phyloP scores from a whole-genome alignment of 192 early-diverging fungal species.

The Umbelopsis sp. region DNA sequence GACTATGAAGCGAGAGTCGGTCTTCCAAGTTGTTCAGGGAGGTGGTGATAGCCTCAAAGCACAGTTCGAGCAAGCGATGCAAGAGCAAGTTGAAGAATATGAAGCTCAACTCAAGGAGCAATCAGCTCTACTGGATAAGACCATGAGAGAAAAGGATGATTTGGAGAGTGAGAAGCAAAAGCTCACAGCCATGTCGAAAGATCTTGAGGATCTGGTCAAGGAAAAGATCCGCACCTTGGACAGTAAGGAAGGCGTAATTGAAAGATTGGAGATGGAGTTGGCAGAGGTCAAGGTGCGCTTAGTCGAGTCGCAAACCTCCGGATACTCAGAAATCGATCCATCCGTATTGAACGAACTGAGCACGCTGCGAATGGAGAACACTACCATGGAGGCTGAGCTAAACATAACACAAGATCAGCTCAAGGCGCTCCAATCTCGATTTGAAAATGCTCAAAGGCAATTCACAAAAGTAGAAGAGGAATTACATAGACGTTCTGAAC shows the following conservation, averaged over 20 bases:
- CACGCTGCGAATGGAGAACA: constrained; percentile 5
- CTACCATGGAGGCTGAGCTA: constrained; percentile 30
- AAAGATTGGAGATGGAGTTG: constrained; percentile 32
- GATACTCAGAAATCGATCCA: not conserved
- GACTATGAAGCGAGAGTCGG: constrained; percentile 41
- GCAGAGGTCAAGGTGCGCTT: constrained; percentile 17
- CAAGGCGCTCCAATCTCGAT: constrained; percentile 1
- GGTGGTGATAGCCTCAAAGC: constrained; percentile 27
- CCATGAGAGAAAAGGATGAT: constrained; percentile 21
- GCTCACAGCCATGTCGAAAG: constrained; percentile 23
- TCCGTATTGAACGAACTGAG: constrained; percentile 27
- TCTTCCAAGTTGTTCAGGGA: constrained; percentile 42
- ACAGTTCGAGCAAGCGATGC: constrained; percentile 32
- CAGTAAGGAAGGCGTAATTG: constrained; percentile 38
- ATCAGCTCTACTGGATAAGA: constrained; percentile 26
- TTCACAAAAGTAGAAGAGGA: constrained; percentile 28
- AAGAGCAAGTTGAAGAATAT: constrained; percentile 41
- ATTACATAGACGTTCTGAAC: constrained; percentile 26
- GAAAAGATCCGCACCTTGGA: constrained; percentile 43
- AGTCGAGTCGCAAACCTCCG: not conserved
- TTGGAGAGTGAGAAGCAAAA: constrained; percentile 31
- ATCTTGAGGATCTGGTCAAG: constrained; percentile 22
- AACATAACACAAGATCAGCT: constrained; percentile 22
- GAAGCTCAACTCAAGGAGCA: constrained; percentile 39
- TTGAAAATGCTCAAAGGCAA: constrained; percentile 22